phyloP scores from a whole-genome alignment of 2,329 filamentous ascomycete species.

The Colletotrichum limetticola region DNA sequence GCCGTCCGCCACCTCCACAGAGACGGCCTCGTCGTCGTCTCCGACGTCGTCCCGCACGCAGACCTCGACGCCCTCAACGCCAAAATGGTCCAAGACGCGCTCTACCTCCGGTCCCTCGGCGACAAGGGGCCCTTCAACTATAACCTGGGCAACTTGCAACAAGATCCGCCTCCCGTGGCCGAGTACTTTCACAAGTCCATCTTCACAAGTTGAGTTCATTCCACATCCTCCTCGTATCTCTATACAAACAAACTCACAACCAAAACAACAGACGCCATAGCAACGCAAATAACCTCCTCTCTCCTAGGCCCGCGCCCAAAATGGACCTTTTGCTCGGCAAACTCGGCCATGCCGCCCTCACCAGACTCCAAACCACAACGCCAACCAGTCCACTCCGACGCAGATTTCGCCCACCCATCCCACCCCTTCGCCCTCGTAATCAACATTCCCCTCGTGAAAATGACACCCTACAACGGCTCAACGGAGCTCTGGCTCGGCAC shows the following conservation, averaged over 20 bases:
- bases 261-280: conserved; percentile 56
- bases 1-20: conserved; percentile 61
- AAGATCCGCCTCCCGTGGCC: conserved; percentile 64
- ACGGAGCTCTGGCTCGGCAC: conserved; percentile 71
- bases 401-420: conserved; percentile 65
- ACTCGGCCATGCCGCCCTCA: conserved; percentile 64
- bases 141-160: conserved; percentile 70
- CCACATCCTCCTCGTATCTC: background rate
- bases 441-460: conserved; percentile 63
- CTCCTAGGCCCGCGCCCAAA: conserved; percentile 65
- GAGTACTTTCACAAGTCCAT: conserved; percentile 61
- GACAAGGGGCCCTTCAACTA: conserved; percentile 71
- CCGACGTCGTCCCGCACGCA: conserved; percentile 60
- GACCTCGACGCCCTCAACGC: conserved; percentile 65
- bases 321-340: conserved; percentile 69
- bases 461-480: conserved; percentile 62
- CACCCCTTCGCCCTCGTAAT: conserved; percentile 66
- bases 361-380: conserved; percentile 47
- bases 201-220: conserved; percentile 59
- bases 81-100: conserved; percentile 70
- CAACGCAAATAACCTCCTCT: conserved; percentile 65
- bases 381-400: conserved; percentile 69
- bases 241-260: background rate
- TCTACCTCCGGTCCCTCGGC: conserved; percentile 58
- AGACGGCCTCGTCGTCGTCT: conserved; percentile 67